Evolutionary conservation across 306 rosid species (phyloP).

Genomic region (Myrica gale): DNA sequence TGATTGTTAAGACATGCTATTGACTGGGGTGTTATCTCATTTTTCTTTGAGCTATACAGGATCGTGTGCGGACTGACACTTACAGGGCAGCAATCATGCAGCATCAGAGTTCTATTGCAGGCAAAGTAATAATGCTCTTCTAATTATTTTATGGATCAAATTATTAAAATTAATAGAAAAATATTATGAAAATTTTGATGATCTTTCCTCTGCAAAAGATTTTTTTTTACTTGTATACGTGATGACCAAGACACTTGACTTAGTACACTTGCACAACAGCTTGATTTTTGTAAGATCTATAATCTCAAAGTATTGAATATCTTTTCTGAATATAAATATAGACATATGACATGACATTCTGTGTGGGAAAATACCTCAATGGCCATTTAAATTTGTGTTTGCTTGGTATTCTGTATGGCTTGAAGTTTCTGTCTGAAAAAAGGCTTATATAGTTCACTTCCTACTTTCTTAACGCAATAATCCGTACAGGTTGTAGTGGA

Average conservation of each 20-base stretch:
- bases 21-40: not conserved
- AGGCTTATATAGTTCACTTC: slow-evolving; percentile 8
- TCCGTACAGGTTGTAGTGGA: slow-evolving; percentile 86
- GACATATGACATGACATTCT: not conserved
- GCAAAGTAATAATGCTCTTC: slow-evolving; percentile 59
- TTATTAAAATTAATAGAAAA: slow-evolving; percentile 3
- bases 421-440: not conserved
- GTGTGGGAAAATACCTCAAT: not conserved
- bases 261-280: not conserved
- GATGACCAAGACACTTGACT: not conserved
- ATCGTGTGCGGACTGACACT: slow-evolving; percentile 83
- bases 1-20: not conserved
- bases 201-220: not conserved
- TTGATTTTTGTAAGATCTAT: not conserved
- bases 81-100: slow-evolving; percentile 83
- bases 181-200: slow-evolving; percentile 1
- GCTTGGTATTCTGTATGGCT: not conserved
- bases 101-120: slow-evolving; percentile 75
- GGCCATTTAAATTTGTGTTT: not conserved
- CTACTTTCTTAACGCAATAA: slow-evolving; percentile 18
- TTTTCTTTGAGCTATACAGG: slow-evolving; percentile 46
- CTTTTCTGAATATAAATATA: not conserved
- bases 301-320: not conserved
- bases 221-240: not conserved
- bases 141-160: not conserved